Conservation (phyloP, 139 green algal species). For the Coelastrella sp. region DNA sequence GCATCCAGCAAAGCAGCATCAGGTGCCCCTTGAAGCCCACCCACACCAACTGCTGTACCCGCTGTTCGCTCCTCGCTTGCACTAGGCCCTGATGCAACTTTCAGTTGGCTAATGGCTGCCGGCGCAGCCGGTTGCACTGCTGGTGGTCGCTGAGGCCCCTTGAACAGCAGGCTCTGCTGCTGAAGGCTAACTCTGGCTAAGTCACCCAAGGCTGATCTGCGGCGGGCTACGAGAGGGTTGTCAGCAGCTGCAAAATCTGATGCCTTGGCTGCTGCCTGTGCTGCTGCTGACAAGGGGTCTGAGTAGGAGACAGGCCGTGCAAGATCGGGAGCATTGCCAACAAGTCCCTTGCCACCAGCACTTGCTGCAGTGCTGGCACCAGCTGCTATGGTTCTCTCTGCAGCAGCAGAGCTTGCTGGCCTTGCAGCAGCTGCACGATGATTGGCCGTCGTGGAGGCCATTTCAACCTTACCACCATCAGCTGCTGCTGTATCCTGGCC, state of each 20-base stretch:
- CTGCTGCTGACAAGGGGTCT: background rate
- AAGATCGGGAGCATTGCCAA: background rate
- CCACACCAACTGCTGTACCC: background rate
- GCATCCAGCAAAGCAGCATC: background rate
- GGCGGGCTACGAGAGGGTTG: background rate
- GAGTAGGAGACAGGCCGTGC: background rate
- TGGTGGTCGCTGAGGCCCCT: no score
- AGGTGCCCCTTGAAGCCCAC: background rate
- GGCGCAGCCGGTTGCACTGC: background rate
- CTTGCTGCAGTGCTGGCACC: background rate
- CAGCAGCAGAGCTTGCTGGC: no score
- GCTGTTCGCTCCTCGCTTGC: constrained; percentile 1
- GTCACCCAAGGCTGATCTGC: background rate
- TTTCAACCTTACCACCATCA: background rate
- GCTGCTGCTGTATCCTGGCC: background rate
- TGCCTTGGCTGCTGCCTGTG: background rate
- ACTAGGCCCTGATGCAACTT: background rate
- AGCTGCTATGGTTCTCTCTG: background rate
- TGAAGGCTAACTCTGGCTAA: constrained; percentile 20
- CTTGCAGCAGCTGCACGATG: no score
- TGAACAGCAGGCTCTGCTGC: constrained; percentile 33
- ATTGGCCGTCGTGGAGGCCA: background rate
- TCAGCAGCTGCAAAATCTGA: background rate
- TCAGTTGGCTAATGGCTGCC: background rate
- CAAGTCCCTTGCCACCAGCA: background rate